phyloP scores from a whole-genome alignment of 2,329 filamentous ascomycete species.

The Curvularia sp. region DNA sequence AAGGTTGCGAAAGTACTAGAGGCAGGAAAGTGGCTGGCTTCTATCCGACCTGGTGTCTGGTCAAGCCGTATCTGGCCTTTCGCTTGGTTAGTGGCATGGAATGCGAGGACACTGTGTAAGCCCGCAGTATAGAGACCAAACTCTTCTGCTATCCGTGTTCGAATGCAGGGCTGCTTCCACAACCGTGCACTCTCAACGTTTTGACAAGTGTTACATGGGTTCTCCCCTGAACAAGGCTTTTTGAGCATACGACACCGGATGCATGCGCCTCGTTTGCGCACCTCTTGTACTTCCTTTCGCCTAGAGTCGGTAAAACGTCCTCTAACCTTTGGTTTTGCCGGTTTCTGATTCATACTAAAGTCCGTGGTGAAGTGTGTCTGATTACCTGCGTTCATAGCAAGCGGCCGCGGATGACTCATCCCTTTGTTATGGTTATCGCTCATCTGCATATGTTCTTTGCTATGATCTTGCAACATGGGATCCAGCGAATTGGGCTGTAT shows the following conservation, averaged over 20 bases:
- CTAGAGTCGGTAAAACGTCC: conserved; percentile 64
- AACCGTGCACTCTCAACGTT: conserved; percentile 67
- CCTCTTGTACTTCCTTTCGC: conserved; percentile 65
- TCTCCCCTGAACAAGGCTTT: conserved; percentile 68
- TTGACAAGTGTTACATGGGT: conserved; percentile 65
- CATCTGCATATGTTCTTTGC: conserved; percentile 35
- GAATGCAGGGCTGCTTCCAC: conserved; percentile 67
- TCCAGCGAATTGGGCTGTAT: conserved; percentile 43
- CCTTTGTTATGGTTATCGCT: conserved; percentile 34
- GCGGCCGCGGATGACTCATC: conserved; percentile 44
- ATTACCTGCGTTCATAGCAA: conserved; percentile 49
- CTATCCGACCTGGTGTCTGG: conserved; percentile 60
- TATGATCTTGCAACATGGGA: conserved; percentile 47
- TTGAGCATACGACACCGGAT: conserved; percentile 70
- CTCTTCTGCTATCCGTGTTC: conserved; percentile 65
- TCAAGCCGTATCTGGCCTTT: conserved; percentile 59
- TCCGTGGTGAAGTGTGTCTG: conserved; percentile 51
- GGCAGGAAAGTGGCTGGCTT: conserved; percentile 61
- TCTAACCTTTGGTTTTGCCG: conserved; percentile 58
- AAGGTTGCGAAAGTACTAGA: conserved; percentile 58
- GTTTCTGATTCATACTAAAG: conserved; percentile 51
- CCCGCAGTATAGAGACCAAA: conserved; percentile 64
- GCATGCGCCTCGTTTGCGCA: conserved; percentile 67
- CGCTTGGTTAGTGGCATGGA: conserved; percentile 59
- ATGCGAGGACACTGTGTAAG: conserved; percentile 62